Percentiles rank a stretch among this genome's conserved stretches.
Conservation (phyloP, 1,284 basidiomycete genomes). For the Amylostereum areolatum region DNA sequence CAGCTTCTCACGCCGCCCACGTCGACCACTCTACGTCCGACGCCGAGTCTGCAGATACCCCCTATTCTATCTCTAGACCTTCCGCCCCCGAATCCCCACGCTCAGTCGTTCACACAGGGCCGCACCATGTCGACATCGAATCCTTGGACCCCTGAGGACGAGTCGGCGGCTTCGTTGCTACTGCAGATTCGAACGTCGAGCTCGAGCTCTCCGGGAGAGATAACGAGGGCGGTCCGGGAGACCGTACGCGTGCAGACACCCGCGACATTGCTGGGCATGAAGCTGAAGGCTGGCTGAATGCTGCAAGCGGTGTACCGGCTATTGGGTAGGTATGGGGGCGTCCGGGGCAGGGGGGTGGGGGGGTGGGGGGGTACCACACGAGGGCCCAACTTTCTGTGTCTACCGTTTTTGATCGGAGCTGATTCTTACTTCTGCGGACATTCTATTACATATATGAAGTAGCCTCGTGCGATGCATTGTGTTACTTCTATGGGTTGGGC, state of each 20-base stretch:
- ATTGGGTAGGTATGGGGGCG: too few relatives aligned
- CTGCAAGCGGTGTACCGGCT: too few relatives aligned
- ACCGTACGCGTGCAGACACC: constrained; percentile 14
- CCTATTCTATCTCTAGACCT: constrained; percentile 13
- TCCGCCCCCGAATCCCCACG: constrained; percentile 7
- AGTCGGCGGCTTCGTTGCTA: constrained; percentile 59
- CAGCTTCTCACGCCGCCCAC: constrained; percentile 44
- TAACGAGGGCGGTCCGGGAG: not conserved
- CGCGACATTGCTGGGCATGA: constrained; percentile 12
- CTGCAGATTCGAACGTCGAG: constrained; percentile 50
- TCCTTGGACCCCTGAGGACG: constrained; percentile 60
- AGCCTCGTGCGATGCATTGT: too few relatives aligned
- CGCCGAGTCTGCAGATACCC: constrained; percentile 10
- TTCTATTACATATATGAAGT: too few relatives aligned
- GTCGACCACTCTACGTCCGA: constrained; percentile 19
- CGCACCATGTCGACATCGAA: constrained; percentile 22
- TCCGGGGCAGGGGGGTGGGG: too few relatives aligned
- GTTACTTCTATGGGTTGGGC: too few relatives aligned
- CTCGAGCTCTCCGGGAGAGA: constrained; percentile 1
- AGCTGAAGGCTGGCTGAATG: not conserved
- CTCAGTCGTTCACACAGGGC: not conserved
- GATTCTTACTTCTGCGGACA: too few relatives aligned
- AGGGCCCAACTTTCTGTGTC: too few relatives aligned
- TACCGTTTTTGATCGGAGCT: too few relatives aligned
- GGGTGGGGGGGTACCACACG: too few relatives aligned